A percentile compares a stretch with the other conserved stretches of the same genome.
Conservation (phyloP, 1,284 basidiomycete genomes). For the Ceratobasidium sp. region DNA sequence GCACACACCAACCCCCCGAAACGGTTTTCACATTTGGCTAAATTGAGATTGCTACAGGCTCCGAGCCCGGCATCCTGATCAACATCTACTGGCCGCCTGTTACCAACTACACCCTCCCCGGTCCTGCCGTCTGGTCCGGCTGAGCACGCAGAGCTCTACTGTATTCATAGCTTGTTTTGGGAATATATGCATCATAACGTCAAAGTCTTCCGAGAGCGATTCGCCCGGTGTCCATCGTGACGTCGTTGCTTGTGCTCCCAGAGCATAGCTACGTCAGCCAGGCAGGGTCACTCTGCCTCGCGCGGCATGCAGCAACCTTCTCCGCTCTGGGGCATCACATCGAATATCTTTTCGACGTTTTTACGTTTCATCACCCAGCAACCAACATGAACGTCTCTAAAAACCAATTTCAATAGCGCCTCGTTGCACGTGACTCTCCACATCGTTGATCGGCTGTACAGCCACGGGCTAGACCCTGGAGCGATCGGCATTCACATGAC, state of each 20-base stretch:
- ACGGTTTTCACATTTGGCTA: neutral
- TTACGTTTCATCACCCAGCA: constrained; percentile 5
- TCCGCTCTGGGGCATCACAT: neutral
- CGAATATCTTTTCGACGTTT: neutral
- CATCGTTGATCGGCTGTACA: neutral
- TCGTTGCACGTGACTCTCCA: neutral
- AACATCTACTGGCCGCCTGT: constrained; percentile 56
- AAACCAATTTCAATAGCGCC: neutral
- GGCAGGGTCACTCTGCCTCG: neutral
- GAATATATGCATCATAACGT: neutral
- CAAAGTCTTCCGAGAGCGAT: neutral
- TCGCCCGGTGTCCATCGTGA: neutral
- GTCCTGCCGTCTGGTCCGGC: constrained; percentile 37
- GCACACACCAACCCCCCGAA: neutral
- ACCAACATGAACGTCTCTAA: neutral
- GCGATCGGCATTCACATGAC: constrained; percentile 13
- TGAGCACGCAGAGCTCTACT: neutral
- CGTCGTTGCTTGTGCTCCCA: too few relatives aligned
- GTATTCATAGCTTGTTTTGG: neutral
- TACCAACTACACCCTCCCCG: constrained; percentile 52
- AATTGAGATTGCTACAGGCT: neutral
- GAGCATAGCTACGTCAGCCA: neutral
- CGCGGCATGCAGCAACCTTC: neutral
- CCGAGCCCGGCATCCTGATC: constrained; percentile 51
- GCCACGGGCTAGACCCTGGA: neutral